Evolutionary conservation across 164 flowering plant genomes (phyloP).

Genomic region (Taxillus chinensis): DNA sequence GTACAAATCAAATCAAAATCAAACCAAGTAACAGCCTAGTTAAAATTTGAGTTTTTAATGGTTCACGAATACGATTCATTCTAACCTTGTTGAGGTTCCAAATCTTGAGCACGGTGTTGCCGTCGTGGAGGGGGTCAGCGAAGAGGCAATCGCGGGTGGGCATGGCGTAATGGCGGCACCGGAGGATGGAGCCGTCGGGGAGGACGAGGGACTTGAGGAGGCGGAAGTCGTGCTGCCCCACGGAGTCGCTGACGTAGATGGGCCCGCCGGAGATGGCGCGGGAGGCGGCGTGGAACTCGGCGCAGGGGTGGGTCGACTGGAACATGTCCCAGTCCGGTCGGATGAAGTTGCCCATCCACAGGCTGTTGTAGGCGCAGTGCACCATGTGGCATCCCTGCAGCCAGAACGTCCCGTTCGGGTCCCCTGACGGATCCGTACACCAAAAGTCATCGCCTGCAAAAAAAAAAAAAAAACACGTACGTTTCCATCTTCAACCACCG

Average conservation of each 20-base stretch:
- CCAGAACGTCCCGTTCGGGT: conserved; percentile 80
- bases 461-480: background rate
- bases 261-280: conserved; percentile 90
- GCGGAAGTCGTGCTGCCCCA: conserved; percentile 61
- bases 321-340: conserved; percentile 97
- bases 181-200: conserved; percentile 69
- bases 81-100: conserved; percentile 81
- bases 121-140: conserved; percentile 69
- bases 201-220: conserved; percentile 56
- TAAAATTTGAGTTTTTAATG: no score
- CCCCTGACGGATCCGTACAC: conserved; percentile 73
- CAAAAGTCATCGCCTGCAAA: conserved; percentile 74
- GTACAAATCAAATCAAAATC: no score
- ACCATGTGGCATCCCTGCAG: conserved; percentile 92
- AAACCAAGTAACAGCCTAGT: no score
- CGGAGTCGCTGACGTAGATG: conserved; percentile 63
- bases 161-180: conserved; percentile 61
- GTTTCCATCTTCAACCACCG: background rate
- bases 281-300: conserved; percentile 82
- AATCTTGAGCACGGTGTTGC: conserved; percentile 81
- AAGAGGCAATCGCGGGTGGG: conserved; percentile 76
- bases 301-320: conserved; percentile 81
- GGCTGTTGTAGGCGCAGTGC: conserved; percentile 83
- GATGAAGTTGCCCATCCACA: conserved; percentile 89
- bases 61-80: background rate